Percentiles rank a stretch among this genome's conserved stretches.
Conservation (phyloP, 228 moss, liverwort and hornwort species). For the Sphagnum fallax region DNA sequence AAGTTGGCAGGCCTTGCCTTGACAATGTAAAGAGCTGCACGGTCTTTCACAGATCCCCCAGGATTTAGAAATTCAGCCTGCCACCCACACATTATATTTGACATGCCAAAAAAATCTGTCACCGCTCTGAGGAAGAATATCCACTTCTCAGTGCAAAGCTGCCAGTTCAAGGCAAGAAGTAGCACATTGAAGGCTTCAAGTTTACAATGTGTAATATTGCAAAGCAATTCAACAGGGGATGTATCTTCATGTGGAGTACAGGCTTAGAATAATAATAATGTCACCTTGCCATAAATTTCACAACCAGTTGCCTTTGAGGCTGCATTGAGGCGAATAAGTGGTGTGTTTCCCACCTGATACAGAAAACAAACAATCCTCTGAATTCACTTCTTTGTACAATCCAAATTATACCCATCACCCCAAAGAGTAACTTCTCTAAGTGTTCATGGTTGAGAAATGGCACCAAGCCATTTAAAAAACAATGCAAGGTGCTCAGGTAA, state of each 20-base stretch:
- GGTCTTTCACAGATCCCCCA: conserved; percentile 95
- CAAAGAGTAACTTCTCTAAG: not conserved
- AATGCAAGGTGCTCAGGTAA: no score
- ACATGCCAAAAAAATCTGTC: not conserved
- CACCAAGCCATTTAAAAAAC: not conserved
- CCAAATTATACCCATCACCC: not conserved
- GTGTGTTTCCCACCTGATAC: conserved; percentile 71
- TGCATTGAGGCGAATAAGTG: conserved; percentile 79
- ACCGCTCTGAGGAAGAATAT: no score
- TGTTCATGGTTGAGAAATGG: not conserved
- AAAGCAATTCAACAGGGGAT: no score
- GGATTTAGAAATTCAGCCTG: conserved; percentile 93
- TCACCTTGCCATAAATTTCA: conserved; percentile 90
- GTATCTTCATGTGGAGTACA: no score
- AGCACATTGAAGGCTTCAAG: no score
- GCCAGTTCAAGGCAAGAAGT: no score
- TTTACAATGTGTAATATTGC: no score
- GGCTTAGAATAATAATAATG: not conserved
- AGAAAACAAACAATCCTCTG: not conserved
- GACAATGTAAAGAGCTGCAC: conserved; percentile 86
- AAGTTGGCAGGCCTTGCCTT: conserved; percentile 25
- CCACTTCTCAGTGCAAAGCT: no score
- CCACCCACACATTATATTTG: not conserved
- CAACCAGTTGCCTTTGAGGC: conserved; percentile 88
- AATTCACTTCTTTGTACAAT: not conserved